Evolutionary conservation across 768 basidiomycete species (phyloP).

Genomic region (Suillus variegatus): DNA sequence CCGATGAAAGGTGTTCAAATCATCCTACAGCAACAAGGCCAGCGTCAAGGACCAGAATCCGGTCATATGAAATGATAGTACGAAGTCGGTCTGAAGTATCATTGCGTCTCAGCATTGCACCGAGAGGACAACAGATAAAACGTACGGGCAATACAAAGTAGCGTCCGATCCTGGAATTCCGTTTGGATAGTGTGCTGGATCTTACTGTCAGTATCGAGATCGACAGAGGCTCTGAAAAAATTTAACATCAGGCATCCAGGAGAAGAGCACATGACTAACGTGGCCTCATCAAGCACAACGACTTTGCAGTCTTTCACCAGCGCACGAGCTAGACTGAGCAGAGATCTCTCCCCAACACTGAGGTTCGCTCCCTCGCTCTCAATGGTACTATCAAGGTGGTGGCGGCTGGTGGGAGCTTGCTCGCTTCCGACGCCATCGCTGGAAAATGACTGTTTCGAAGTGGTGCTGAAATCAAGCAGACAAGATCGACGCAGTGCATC

Average conservation of each 20-base stretch:
- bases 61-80: slow-evolving; percentile 61
- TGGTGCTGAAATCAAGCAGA: slow-evolving; percentile 34
- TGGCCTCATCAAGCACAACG: slow-evolving; percentile 49
- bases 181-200: slow-evolving; percentile 49
- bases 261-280: slow-evolving; percentile 33
- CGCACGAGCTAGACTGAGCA: slow-evolving; percentile 56
- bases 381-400: slow-evolving; percentile 51
- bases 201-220: slow-evolving; percentile 52
- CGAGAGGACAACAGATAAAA: slow-evolving; percentile 18
- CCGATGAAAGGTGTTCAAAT: background rate
- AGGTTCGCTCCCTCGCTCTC: slow-evolving; percentile 57
- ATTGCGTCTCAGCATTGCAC: background rate
- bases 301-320: slow-evolving; percentile 52
- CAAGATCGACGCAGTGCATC: slow-evolving; percentile 71
- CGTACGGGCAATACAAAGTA: slow-evolving; percentile 49
- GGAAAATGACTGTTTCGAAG: slow-evolving; percentile 18
- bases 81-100: slow-evolving; percentile 42
- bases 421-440: slow-evolving; percentile 15
- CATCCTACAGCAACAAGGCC: slow-evolving; percentile 54
- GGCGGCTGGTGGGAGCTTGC: slow-evolving; percentile 32
- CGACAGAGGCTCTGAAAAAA: slow-evolving; percentile 33
- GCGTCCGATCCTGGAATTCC: slow-evolving; percentile 49
- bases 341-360: slow-evolving; percentile 47
- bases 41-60: slow-evolving; percentile 69
- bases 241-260: background rate